Evolutionary conservation across 2,329 filamentous ascomycete species (phyloP), one percentile per base, ranked within the genome.

Genomic region (Xylariomycetidae sp.): DNA sequence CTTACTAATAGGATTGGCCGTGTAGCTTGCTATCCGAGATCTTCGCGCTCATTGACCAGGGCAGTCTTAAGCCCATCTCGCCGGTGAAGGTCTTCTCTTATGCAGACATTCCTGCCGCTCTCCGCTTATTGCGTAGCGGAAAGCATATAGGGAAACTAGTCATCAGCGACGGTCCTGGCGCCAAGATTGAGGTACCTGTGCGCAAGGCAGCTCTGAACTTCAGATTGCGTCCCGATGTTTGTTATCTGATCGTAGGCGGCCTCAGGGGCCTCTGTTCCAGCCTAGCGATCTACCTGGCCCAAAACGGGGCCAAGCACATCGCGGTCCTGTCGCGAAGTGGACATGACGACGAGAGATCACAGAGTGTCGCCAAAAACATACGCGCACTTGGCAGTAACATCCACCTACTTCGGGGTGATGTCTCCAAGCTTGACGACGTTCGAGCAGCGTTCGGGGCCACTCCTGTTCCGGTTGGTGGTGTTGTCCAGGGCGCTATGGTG

Each of bases 71-170:
- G 15, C 54, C 58, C 1, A 56, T 63, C 14, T 30, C 40, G 2
- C 54, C 60, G 1, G 48, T 61, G 19, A 47, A 42, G 3, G 30
- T 36, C 2, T 57, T 53, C 25, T 38, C 46, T 0, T 58, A 59
- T 23, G 37, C 42, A 10, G 41, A 59, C 0, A 36, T 62, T 12
- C 36, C 44, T 6, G 41, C 47, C 1, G 59, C 57, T 0, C 45
- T 65, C 20, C 32, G 44, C 7, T 47, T 44, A 33, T 48, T 66
- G 30, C 53, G 56, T 16, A 36, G 44, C 8, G 58, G 61, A 1
- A 51, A 54, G 15, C 61, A 64, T 25, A 56, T 58, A 3, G 63
- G 64, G n/a, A 67, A 66, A 41, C 43, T 65, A 3, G 56, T 66
- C 9, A 38, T 66, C 9, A 40, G 44, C 10, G 45, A 48, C 31